Percentiles rank a stretch among this genome's conserved stretches.
Evolutionary conservation across 176 grass and related monocot genomes (phyloP).

Genomic region (Phragmites australis): DNA sequence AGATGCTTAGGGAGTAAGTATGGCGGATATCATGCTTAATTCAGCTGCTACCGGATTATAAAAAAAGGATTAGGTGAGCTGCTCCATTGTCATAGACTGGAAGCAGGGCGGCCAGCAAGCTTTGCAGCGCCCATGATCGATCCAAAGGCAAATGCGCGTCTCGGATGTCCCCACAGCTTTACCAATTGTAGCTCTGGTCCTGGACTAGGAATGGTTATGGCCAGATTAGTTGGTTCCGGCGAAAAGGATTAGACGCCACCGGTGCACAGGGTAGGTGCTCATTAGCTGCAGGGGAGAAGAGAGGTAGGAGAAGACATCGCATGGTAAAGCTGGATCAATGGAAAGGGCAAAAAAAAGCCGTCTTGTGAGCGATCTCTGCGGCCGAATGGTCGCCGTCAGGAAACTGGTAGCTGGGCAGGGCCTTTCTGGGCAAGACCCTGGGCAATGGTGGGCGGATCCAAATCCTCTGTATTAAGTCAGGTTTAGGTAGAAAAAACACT

Average conservation of each 20-base stretch:
- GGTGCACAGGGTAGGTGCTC: not conserved
- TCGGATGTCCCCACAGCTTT: not conserved
- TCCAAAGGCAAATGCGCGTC: constrained; percentile 13
- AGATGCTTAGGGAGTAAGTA: constrained; percentile 41
- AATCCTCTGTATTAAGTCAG: too few relatives aligned
- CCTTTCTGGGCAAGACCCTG: constrained; percentile 33
- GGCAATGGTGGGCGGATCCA: too few relatives aligned
- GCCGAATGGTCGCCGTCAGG: constrained; percentile 23
- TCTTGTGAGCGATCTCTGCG: not conserved
- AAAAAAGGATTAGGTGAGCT: constrained; percentile 52
- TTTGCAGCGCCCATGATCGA: not conserved
- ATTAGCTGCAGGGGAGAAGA: not conserved
- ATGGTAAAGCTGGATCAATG: constrained; percentile 1
- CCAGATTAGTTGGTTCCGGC: not conserved
- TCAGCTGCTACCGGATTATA: not conserved
- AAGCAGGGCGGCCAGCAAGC: not conserved
- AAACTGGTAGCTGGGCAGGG: constrained; percentile 29
- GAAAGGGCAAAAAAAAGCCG: not conserved
- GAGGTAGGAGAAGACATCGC: not conserved
- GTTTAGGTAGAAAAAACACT: too few relatives aligned
- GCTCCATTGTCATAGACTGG: constrained; percentile 13
- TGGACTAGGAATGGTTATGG: not conserved
- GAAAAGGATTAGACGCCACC: not conserved
- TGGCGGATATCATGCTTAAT: constrained; percentile 17
- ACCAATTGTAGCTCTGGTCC: not conserved